These are phyloP conservation scores for Rosa chinensis DNA, from an alignment of 306 rosid genomes.

Conservation along the genomic window DNA sequence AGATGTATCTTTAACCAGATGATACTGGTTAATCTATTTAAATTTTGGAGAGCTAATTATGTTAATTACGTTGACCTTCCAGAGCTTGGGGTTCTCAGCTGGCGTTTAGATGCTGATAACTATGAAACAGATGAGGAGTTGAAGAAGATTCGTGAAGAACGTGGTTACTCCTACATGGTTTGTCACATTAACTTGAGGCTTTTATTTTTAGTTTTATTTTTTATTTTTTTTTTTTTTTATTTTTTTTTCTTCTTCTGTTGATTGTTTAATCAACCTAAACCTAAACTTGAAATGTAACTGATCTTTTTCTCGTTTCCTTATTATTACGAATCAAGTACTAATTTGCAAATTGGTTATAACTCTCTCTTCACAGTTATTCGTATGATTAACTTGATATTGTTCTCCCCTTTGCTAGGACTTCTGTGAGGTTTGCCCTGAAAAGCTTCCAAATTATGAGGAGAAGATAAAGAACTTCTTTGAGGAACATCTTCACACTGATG, in stretches of 20 bases:
- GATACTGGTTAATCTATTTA: neutral
- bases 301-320: neutral
- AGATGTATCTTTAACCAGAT: neutral
- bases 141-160: slow-evolving; percentile 88
- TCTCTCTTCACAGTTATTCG: slow-evolving; percentile 9
- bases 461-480: slow-evolving; percentile 86
- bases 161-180: slow-evolving; percentile 89
- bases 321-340: neutral
- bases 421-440: slow-evolving; percentile 91
- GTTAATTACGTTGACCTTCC: slow-evolving; percentile 22
- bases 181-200: slow-evolving; percentile 22
- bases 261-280: neutral
- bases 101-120: slow-evolving; percentile 86
- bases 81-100: slow-evolving; percentile 99
- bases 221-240: neutral
- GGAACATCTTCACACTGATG: slow-evolving; percentile 96
- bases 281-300: neutral
- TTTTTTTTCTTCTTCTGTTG: neutral
- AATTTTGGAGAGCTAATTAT: slow-evolving; percentile 7
- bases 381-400: slow-evolving; percentile 26
- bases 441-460: slow-evolving; percentile 90
- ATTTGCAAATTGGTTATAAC: slow-evolving; percentile 7
- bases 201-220: neutral
- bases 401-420: slow-evolving; percentile 59
- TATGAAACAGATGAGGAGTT: slow-evolving; percentile 80